Evolutionary conservation across 441 rosid species (phyloP).

Genomic region (Erysimum cheiri): DNA sequence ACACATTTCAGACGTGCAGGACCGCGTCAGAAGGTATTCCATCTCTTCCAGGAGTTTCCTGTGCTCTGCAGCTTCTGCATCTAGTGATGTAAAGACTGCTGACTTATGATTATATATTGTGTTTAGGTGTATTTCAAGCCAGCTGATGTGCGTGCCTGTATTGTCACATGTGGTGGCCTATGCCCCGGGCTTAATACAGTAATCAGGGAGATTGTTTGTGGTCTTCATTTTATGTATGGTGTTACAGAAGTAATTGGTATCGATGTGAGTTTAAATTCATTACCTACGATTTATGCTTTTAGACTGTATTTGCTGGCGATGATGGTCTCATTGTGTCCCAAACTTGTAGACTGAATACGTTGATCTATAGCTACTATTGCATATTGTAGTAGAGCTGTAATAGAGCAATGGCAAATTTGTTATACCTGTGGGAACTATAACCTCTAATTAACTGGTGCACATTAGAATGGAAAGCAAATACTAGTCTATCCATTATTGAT

Average conservation of each 20-base stretch:
- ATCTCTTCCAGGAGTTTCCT: constrained; percentile 22
- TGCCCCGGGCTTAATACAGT: constrained; percentile 94
- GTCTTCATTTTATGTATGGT: constrained; percentile 79
- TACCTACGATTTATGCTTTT: constrained; percentile 6
- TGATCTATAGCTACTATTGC: constrained; percentile 17
- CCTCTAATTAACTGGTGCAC: constrained; percentile 11
- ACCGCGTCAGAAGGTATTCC: constrained; percentile 67
- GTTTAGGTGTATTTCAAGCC: constrained; percentile 67
- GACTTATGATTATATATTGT: constrained; percentile 3
- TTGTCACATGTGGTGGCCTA: constrained; percentile 92
- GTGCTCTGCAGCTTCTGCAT: background rate
- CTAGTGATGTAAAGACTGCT: constrained; percentile 11
- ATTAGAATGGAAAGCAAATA: background rate
- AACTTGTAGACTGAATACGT: background rate
- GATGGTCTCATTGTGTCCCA: background rate
- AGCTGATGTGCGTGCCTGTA: constrained; percentile 84
- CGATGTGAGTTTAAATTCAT: constrained; percentile 54
- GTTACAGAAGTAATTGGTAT: constrained; percentile 75
- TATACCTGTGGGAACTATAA: background rate
- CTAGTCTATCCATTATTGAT: constrained; percentile 1
- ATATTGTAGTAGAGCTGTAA: constrained; percentile 1
- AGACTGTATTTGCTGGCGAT: background rate
- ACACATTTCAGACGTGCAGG: constrained; percentile 76
- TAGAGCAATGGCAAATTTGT: background rate
- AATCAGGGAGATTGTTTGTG: constrained; percentile 89